phyloP scores from a whole-genome alignment of 371 early-diverging fungal species.

The Mucor plumbeus region DNA sequence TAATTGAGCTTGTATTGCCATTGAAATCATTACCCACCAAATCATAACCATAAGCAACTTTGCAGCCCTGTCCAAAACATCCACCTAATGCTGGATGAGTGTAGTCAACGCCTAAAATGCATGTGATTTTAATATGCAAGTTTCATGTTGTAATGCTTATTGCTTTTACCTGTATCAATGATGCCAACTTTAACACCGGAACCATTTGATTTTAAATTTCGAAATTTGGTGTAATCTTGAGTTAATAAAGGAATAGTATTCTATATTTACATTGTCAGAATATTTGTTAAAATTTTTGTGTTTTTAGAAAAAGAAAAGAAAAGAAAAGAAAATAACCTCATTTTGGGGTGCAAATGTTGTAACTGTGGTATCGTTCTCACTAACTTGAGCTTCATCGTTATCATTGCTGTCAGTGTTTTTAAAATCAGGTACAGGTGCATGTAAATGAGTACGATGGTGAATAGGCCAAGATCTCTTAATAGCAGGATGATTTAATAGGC shows the following conservation, averaged over 20 bases:
- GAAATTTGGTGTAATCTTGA: slow-evolving; percentile 20
- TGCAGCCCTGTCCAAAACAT: slow-evolving; percentile 67
- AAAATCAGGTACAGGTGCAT: slow-evolving; percentile 11
- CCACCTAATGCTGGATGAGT: slow-evolving; percentile 76
- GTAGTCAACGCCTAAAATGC: slow-evolving; percentile 58
- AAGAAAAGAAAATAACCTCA: slow-evolving; percentile 6
- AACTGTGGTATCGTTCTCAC: neutral
- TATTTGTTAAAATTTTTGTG: no score
- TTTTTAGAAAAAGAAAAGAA: neutral
- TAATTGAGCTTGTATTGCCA: slow-evolving; percentile 28
- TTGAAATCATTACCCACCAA: slow-evolving; percentile 60
- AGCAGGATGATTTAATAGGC: slow-evolving; percentile 12
- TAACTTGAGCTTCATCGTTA: neutral
- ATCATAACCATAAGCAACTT: slow-evolving; percentile 69
- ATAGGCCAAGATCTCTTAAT: slow-evolving; percentile 41
- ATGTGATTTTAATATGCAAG: no score
- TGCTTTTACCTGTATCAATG: slow-evolving; percentile 44
- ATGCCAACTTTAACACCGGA: slow-evolving; percentile 43
- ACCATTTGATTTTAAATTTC: slow-evolving; percentile 29
- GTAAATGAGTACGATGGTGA: slow-evolving; percentile 26
- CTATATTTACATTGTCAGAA: slow-evolving; percentile 12
- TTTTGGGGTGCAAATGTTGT: slow-evolving; percentile 19
- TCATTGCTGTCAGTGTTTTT: neutral
- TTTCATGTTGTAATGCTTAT: neutral
- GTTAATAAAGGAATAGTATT: slow-evolving; percentile 32